These are phyloP conservation scores for Beta corolliflora DNA, from an alignment of 179 eudicot species.

Conservation along the genomic window DNA sequence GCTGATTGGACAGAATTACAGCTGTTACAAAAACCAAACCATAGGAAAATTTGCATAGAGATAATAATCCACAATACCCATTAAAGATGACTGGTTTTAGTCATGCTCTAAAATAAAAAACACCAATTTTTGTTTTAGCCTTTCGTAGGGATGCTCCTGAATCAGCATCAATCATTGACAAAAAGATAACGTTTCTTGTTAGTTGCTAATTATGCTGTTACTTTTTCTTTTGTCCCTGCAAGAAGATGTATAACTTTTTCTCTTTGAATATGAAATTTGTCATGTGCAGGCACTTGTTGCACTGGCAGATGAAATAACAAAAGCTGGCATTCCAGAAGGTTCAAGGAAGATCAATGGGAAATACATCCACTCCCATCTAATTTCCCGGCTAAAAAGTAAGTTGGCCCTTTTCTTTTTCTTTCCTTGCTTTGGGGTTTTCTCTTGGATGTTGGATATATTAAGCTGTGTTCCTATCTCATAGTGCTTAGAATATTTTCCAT, in stretches of 20 bases:
- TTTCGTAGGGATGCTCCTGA: neutral
- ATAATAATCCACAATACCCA: too few species aligned
- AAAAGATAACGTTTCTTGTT: neutral
- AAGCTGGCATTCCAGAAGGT: constrained; percentile 63
- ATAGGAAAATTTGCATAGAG: too few species aligned
- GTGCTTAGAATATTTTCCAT: neutral
- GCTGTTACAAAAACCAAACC: too few species aligned
- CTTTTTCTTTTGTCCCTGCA: neutral
- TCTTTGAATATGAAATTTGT: neutral
- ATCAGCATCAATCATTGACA: neutral
- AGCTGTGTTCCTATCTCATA: neutral
- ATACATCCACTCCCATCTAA: constrained; percentile 83
- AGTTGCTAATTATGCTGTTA: neutral
- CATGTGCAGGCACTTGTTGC: constrained; percentile 62
- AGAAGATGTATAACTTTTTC: neutral
- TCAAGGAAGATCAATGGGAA: constrained; percentile 87
- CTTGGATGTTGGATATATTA: constrained; percentile 3
- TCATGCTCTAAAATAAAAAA: too few species aligned
- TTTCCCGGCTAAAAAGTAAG: constrained; percentile 67
- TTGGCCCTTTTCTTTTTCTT: neutral
- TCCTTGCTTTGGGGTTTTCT: too few species aligned
- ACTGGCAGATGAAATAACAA: constrained; percentile 73
- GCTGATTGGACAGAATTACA: too few species aligned
- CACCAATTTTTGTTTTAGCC: too few species aligned
- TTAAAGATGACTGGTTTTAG: too few species aligned